These are phyloP conservation scores for Trichoderma aggressivum DNA, from an alignment of 2,329 filamentous ascomycete genomes.

Conservation along the genomic window DNA sequence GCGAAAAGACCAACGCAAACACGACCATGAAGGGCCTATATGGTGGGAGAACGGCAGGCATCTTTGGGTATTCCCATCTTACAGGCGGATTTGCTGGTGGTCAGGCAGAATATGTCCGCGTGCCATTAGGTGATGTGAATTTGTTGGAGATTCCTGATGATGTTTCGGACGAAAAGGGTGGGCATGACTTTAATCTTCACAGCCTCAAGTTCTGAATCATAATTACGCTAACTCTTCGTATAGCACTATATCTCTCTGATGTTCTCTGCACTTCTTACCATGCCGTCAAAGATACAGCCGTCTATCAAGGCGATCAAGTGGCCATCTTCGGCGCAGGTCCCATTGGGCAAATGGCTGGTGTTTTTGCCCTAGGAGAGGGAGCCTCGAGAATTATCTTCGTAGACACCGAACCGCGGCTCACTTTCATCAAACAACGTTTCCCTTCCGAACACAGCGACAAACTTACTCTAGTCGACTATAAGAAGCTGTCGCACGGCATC, in stretches of 20 bases:
- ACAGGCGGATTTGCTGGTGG: constrained; percentile 85
- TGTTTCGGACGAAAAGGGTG: constrained; percentile 78
- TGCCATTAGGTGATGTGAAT: constrained; percentile 78
- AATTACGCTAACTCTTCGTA: background rate
- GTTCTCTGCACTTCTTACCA: constrained; percentile 79
- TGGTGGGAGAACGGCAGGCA: constrained; percentile 69
- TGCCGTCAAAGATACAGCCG: constrained; percentile 75
- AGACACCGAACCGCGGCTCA: constrained; percentile 60
- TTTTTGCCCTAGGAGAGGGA: constrained; percentile 72
- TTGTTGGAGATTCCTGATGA: constrained; percentile 72
- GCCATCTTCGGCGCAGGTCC: constrained; percentile 85
- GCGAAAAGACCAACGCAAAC: background rate
- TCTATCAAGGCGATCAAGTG: constrained; percentile 73
- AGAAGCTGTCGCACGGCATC: constrained; percentile 54
- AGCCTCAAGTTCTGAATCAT: background rate
- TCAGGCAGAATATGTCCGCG: constrained; percentile 81
- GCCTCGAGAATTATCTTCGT: constrained; percentile 75
- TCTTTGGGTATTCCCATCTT: constrained; percentile 74
- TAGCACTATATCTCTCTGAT: constrained; percentile 71
- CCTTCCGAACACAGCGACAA: constrained; percentile 47
- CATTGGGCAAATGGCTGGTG: constrained; percentile 78
- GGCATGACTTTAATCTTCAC: background rate
- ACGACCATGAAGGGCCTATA: constrained; percentile 54
- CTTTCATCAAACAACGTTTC: constrained; percentile 63
- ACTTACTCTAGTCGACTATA: constrained; percentile 68